Base-by-base conservation (phyloP, 352 stramenopile genomes). In the Blastocystis sp. region DNA sequence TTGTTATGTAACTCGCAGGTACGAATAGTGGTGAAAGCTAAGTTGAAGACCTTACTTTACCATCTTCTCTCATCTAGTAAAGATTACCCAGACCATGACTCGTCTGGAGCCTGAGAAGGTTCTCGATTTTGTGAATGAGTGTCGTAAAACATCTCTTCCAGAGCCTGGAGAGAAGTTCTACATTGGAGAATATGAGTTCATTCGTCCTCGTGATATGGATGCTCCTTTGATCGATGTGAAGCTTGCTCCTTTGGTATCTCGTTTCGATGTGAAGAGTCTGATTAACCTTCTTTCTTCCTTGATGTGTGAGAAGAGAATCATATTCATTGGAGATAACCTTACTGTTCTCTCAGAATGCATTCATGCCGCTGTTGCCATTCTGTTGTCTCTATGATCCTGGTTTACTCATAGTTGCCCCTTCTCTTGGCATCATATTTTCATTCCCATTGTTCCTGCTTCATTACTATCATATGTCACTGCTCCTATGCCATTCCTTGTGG, bases 271-370 rank as follows among this genome's bases (percentile, higher is more conserved):
- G 21, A 87, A 87, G 65, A 87, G 59, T 37, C 11, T 87, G 1
- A 87, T 78, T 19, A 46, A 74, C 9, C 35, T 87, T 9, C 49
- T 87, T 9, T 61, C 43, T 42, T 51, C 77, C 11, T 54, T 87
- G 21, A 87, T 87, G 77, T 87, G 77, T 54, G 77, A 87, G 65
- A 87, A 87, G 56, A 51, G 77, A 49, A 87, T 87, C 51, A 87
- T 87, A n/a, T 87, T 87, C 65, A 78, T 87, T 51, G 59, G 59
- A 49, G 65, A 87, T 35, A 43, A 78, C 21, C 77, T 87, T n/a
- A 65, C n/a, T 32, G 56, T 51, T 27, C 65, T 87, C 42, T 87
- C 77, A 2, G 77, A 87, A 24, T 78, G 59, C 49, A 87, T 87
- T 29, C 77, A 87, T 42, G 77, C 77, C 65, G 77, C 77, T 24